A percentile compares a stretch with the other conserved stretches of the same genome.
phyloP scores from a whole-genome alignment of 306 rosid species.

The Amphicarpaea edgeworthii region DNA sequence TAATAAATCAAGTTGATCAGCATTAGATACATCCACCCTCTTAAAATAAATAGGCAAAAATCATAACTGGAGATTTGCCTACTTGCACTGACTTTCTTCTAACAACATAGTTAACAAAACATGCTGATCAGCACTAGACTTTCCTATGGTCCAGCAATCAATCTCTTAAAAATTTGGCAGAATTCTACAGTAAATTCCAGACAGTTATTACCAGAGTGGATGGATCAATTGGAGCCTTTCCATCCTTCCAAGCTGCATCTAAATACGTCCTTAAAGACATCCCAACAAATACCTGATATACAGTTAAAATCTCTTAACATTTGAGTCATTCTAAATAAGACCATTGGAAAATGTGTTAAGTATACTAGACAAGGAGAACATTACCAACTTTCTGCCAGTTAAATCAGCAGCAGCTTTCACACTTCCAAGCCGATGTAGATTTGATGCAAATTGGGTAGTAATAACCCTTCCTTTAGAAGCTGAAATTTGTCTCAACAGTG shows the following conservation, averaged over 20 bases:
- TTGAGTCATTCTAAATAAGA: not conserved
- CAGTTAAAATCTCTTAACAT: not conserved
- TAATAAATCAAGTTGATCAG: conserved; percentile 8
- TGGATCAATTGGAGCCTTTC: conserved; percentile 33
- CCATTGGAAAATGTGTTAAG: not conserved
- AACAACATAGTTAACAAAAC: not conserved
- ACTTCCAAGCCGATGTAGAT: conserved; percentile 12
- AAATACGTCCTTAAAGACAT: conserved; percentile 24
- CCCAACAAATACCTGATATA: conserved; percentile 26
- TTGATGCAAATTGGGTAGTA: conserved; percentile 11
- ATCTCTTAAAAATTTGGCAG: not conserved
- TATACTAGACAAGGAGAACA: not conserved
- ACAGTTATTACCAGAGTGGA: conserved; percentile 20
- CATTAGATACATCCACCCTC: not conserved
- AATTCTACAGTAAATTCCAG: conserved; percentile 5
- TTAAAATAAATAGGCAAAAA: not conserved
- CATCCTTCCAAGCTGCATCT: conserved; percentile 34
- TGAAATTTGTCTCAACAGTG: conserved; percentile 11
- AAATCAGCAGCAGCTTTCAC: conserved; percentile 26
- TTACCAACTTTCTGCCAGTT: conserved; percentile 32
- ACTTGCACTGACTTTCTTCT: not conserved
- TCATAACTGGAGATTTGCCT: not conserved
- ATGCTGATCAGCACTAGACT: not conserved
- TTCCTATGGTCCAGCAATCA: not conserved
- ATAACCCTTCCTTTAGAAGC: conserved; percentile 24